Base-by-base conservation (phyloP, 352 stramenopile species). In the Globisporangium paroecandrum region DNA sequence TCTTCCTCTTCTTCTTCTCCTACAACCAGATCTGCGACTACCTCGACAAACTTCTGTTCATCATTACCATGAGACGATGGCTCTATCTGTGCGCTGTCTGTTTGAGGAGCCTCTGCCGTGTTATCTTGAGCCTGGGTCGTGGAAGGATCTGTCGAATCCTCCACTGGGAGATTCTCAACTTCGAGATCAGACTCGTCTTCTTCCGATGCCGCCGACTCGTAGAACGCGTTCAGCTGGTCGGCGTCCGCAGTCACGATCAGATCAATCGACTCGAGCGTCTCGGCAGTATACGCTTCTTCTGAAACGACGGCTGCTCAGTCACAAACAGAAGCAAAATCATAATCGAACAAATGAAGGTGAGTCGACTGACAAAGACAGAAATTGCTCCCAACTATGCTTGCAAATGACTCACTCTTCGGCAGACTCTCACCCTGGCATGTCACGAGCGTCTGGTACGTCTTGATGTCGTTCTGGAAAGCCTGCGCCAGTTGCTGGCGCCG, bases 391-490 rank as follows among this genome's bases (percentile, higher is more conserved):
- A 43, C 10, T 43, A 15, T 43, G 36, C 58, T 20, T 55, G 62
- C 61, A 58, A 25, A 68, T 18, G 29, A 76, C 2, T 66, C 53
- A 15, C 62, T 69, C 10, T 67, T 69, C 1, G 66, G 41, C 4
- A 71, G 15, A 49, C 27, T 58, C n/a, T 74, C 69, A 56, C 79
- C 77, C 46, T 92, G 81, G 66, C 89, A 80, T 36, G 73, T 76
- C 55, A 89, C 73, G 13, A 94, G 68, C 62, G 85, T 89, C 71
- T 93, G 85, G 68, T 95, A 95, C 38, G 84, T 91, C 70, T 79
- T 77, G 54, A 95, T 72, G 56, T 95, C 88, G 59, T 91, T 87
- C 60, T 78, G 69, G 67, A 95, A 94, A 15, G 83, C 85, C 20
- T 78, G 77, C 10, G 78, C 81, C 18, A 94, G 68, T 32, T 77